A percentile compares a stretch with the other conserved stretches of the same genome.
These are phyloP conservation scores for Hirsutella minnesotensis DNA, from an alignment of 2,329 filamentous ascomycete genomes.

Conservation along the genomic window DNA sequence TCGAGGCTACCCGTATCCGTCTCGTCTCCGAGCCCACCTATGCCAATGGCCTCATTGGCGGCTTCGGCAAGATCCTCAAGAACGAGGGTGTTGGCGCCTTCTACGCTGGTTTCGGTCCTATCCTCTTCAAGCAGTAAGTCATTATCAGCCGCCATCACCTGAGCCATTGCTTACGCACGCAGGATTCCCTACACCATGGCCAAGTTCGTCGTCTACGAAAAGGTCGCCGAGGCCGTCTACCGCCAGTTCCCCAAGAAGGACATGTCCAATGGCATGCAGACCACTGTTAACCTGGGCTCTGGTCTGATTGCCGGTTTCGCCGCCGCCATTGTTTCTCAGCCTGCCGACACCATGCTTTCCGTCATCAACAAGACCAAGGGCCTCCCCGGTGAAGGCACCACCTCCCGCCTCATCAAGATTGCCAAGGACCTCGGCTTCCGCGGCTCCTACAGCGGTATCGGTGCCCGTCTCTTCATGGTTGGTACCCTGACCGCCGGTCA, in stretches of 20 bases:
- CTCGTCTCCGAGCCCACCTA: conserved; percentile 82
- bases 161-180: conserved; percentile 2
- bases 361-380: conserved; percentile 96
- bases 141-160: neutral
- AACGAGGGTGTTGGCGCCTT: conserved; percentile 75
- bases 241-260: conserved; percentile 56
- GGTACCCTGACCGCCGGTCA: conserved; percentile 68
- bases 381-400: conserved; percentile 73
- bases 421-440: conserved; percentile 71
- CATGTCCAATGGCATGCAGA: conserved; percentile 58
- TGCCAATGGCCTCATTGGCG: conserved; percentile 65
- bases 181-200: conserved; percentile 89
- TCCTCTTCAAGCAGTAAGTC: conserved; percentile 48
- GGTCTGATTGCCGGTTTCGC: conserved; percentile 57
- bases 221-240: conserved; percentile 69
- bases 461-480: conserved; percentile 53
- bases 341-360: conserved; percentile 85
- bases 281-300: conserved; percentile 62
- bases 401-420: conserved; percentile 75
- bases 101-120: conserved; percentile 85
- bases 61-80: conserved; percentile 74
- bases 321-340: conserved; percentile 77
- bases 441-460: conserved; percentile 71
- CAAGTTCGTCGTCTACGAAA: conserved; percentile 92
- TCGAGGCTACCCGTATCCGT: conserved; percentile 88